Evolutionary conservation across 169 alveolate species (phyloP), one percentile per base, ranked within the genome.

Genomic region (Hepatocystis sp.): DNA sequence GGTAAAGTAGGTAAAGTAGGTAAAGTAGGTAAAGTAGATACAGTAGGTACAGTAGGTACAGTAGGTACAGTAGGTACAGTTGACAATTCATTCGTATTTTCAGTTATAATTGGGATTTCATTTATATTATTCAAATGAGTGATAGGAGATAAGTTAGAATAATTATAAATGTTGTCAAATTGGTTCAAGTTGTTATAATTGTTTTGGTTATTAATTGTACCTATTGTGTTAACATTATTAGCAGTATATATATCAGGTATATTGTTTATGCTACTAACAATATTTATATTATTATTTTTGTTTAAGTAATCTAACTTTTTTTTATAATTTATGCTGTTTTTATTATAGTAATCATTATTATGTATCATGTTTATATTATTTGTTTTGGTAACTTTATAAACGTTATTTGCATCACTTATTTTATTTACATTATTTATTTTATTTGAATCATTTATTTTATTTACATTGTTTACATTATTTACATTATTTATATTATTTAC

Each of bases 171-270:
- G 4, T 21, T 52, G 8, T 53, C 15, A 40, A 66, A 66, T 27
- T 66, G 47, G 52, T 15, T 66, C 63, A 51, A 11, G 25, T 51
- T 51, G 63, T 36, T 36, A 21, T 30, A 51, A 51, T 36, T 51
- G 63, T 51, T 51, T 2, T 49, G 10, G 39, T 66, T 28, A 19
- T 66, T 66, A n/a, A n/a, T n/a, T n/a, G n/a, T n/a, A n/a, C n/a
- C n/a, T n/a, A n/a, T n/a, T n/a, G n/a, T n/a, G n/a, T n/a, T n/a
- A n/a, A n/a, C n/a, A n/a, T n/a, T n/a, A n/a, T n/a, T n/a, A n/a
- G n/a, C n/a, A n/a, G n/a, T n/a, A n/a, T n/a, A n/a, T 13, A 66
- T 49, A 40, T 49, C 5, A 7, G 32, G 13, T 28, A 61, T 11
- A 5, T 40, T 15, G 56, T 61, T 28, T 36, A 61, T 34, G 25